A percentile compares a stretch with the other conserved stretches of the same genome.
These are phyloP conservation scores for Prunus yedoensis DNA, from an alignment of 331 rosid genomes.

Conservation along the genomic window DNA sequence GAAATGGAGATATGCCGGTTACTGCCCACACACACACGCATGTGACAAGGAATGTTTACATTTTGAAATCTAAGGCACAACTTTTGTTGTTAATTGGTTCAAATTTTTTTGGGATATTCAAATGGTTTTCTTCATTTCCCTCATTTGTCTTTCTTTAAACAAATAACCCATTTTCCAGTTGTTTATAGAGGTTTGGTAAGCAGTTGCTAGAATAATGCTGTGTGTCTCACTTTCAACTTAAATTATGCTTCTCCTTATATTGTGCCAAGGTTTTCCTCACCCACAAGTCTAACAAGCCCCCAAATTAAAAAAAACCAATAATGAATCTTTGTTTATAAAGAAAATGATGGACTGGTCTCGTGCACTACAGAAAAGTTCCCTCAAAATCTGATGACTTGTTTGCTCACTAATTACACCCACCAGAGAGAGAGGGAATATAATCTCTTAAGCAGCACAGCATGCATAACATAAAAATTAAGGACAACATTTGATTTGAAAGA, in stretches of 20 bases:
- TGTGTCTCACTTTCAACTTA: not conserved
- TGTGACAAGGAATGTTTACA: not conserved
- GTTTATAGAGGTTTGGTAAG: not conserved
- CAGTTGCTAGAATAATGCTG: not conserved
- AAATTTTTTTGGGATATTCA: no score
- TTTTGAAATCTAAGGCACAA: no score
- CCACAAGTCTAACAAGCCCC: not conserved
- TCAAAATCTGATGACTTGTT: not conserved
- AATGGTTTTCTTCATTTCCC: no score
- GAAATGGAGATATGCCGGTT: no score
- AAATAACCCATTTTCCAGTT: no score
- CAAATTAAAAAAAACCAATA: not conserved
- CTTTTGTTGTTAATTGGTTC: not conserved
- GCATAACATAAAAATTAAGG: not conserved
- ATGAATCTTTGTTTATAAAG: not conserved
- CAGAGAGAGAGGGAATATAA: not conserved
- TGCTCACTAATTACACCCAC: not conserved
- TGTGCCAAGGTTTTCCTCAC: not conserved
- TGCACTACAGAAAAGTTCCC: not conserved
- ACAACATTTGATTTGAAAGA: no score
- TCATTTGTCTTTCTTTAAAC: no score
- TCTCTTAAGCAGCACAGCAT: not conserved
- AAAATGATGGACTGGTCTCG: not conserved
- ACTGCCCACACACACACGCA: no score
- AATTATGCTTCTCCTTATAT: not conserved